A percentile compares a stretch with the other conserved stretches of the same genome.
Evolutionary conservation across 257 asterid genomes (phyloP).

Genomic region (Solanum dulcamara): DNA sequence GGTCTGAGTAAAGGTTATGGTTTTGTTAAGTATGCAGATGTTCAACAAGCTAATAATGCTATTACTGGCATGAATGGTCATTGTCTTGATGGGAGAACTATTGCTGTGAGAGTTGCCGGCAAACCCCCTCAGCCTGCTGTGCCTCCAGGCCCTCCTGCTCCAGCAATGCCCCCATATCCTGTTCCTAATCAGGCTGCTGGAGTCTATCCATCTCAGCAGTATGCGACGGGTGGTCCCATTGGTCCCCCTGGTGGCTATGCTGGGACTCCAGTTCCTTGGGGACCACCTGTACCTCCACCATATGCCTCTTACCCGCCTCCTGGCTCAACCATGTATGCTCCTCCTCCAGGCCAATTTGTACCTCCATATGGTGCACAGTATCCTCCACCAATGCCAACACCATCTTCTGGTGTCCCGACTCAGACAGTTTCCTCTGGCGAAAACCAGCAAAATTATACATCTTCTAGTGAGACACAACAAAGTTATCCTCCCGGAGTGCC

Average conservation of each 20-base stretch:
- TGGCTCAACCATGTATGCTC: conserved; percentile 57
- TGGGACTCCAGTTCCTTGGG: conserved; percentile 68
- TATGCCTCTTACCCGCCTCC: conserved; percentile 70
- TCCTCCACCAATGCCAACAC: conserved; percentile 57
- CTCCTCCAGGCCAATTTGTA: conserved; percentile 49
- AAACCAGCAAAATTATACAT: conserved; percentile 39
- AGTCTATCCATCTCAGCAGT: conserved; percentile 74
- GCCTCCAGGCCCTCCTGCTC: conserved; percentile 81
- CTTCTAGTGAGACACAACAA: conserved; percentile 58
- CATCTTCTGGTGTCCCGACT: conserved; percentile 40
- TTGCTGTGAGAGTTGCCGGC: conserved; percentile 97
- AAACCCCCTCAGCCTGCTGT: conserved; percentile 79
- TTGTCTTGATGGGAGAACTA: conserved; percentile 84
- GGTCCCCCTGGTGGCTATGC: conserved; percentile 52
- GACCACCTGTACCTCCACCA: conserved; percentile 63
- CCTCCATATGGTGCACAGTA: conserved; percentile 61
- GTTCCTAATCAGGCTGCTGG: conserved; percentile 49
- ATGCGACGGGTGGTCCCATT: conserved; percentile 59
- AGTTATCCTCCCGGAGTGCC: conserved; percentile 80
- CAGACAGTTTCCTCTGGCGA: conserved; percentile 53
- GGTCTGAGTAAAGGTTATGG: conserved; percentile 90
- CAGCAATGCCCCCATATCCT: conserved; percentile 54
- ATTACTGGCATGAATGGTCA: conserved; percentile 86
- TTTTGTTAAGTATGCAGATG: conserved; percentile 85
- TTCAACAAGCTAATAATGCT: conserved; percentile 81